Conservation (phyloP, 306 rosid species). For the Lathyrus tuberosus region DNA sequence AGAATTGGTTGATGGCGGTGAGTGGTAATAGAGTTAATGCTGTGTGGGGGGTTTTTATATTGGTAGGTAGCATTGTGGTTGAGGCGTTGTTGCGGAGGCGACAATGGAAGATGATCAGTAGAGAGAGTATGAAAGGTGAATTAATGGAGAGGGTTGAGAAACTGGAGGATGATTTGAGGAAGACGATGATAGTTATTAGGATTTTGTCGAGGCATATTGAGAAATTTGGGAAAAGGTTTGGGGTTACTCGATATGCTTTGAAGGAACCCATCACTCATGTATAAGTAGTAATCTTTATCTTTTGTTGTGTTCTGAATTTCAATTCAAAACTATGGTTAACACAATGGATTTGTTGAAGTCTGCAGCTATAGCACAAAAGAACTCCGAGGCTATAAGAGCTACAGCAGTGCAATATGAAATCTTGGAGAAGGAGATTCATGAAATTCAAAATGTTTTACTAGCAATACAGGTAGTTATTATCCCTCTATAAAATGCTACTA, state of each 20-base stretch:
- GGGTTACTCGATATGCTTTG: no score
- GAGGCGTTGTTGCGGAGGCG: constrained; percentile 73
- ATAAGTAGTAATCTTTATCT: constrained; percentile 41
- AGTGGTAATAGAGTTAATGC: constrained; percentile 39
- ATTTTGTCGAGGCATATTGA: constrained; percentile 77
- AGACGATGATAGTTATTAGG: constrained; percentile 51
- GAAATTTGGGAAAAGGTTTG: no score
- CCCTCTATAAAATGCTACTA: no score
- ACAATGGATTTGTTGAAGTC: constrained; percentile 55
- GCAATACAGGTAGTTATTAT: no score
- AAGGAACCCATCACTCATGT: no score
- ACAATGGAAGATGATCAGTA: no score
- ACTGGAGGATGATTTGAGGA: constrained; percentile 75
- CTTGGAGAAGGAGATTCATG: constrained; percentile 86
- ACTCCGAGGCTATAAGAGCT: constrained; percentile 75
- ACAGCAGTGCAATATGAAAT: constrained; percentile 69
- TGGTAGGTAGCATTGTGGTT: constrained; percentile 48
- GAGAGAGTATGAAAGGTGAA: constrained; percentile 48
- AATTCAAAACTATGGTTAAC: no score
- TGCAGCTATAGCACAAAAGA: constrained; percentile 74
- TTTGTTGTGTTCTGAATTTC: no score
- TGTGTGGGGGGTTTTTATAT: constrained; percentile 47
- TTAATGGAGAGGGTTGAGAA: constrained; percentile 65
- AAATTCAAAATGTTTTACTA: constrained; percentile 80
- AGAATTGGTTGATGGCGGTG: constrained; percentile 36